Evolutionary conservation across 805 yeast genomes (phyloP), one percentile per base, ranked within the genome.

Genomic region (Priceomyces castillae): DNA sequence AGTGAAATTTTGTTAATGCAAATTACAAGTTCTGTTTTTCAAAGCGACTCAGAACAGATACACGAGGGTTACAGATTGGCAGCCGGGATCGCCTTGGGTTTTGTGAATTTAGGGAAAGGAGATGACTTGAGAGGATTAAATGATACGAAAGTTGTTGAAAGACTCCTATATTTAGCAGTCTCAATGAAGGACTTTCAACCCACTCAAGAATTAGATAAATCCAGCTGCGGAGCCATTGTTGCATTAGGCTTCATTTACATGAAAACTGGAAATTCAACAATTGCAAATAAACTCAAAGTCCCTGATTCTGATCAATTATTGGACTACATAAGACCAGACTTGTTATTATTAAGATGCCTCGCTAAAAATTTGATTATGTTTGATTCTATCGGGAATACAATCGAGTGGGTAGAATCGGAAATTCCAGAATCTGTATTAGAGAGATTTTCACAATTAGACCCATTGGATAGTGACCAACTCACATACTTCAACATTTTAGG

Each of bases 41-140:
- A 76, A 33, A 79, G 80, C 47, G 90, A 82, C 34, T 73, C 72
- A 40, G 74, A 68, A 23, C 64, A 74, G 37, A 80, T 81, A 2
- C 81, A 80, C 61, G 97, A 90, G 61, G 86, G 90, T 1, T 92
- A 90, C 54, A 68, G 95, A 43, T 66, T 88, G 10, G 86, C 95
- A 1, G 95, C 95, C 1, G 99, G 99, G 0, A 77, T 92, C 34
- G 80, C 96, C 0, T 63, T 90, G 14, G 99, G 99, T 0, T 77
- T 82, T 44, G 81, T 90, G 12, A 90, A 90, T 54, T 61, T 90
- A 23, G 96, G 95, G 0, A 77, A 79, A 43, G 95, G 94, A 1
- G 76, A 76, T 41, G 78, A 76, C 46, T 61, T 84, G 39, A 67
- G 75, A 38, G 82, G 82, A 0, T 61, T 80, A 35, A 76, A 76